Evolutionary conservation across 2,329 filamentous ascomycete genomes (phyloP), one percentile per base, ranked within the genome.

Genomic region (Penicillium hesseltinei): DNA sequence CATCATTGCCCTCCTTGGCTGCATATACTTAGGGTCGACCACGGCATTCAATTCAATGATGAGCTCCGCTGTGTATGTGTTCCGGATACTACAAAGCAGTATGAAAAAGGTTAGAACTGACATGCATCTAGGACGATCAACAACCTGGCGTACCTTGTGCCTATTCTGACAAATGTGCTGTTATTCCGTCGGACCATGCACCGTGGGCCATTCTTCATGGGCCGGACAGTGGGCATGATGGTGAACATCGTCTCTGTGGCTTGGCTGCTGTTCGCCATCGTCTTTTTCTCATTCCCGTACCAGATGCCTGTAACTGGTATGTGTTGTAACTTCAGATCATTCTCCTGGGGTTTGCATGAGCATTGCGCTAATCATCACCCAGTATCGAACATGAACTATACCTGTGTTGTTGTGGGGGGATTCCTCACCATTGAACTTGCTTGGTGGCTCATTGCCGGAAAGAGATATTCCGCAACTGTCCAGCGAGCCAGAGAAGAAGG

Each of bases 21-120:
- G 78, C 36, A 84, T 90, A 38, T 89, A 89, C 56, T 80, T 90
- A 1, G 87, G 84, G n/a, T 85, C 80, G 36, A 82, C 78, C 2
- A 87, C 85, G 0, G 88, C 88, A 0, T 90, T 90, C 71, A 83
- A 84, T 46, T 86, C 87, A 0, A 72, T 73, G 71, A 66, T 73
- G 57, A 52, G 61, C 45, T 65, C 62, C 0, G 58, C 66, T 10
- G 64, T 66, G 64, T 65, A 59, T 15, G 54, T 42, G 13, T 15
- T n/a, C 29, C n/a, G 21, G 29, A 0, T 36, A 25, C 17, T 46
- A 10, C n/a, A 10, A 46, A 35, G 4, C n/a, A 21, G 9, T 40
- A 10, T 8, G 29, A 13, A 42, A 49, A 19, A 4, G 3, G 4
- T 11, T 10, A 15, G 11, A 15, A 19, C 46, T 53, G 15, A 51